These are phyloP conservation scores for Pseudozyma sp. DNA, from an alignment of 1,284 basidiomycete genomes.

Conservation along the genomic window DNA sequence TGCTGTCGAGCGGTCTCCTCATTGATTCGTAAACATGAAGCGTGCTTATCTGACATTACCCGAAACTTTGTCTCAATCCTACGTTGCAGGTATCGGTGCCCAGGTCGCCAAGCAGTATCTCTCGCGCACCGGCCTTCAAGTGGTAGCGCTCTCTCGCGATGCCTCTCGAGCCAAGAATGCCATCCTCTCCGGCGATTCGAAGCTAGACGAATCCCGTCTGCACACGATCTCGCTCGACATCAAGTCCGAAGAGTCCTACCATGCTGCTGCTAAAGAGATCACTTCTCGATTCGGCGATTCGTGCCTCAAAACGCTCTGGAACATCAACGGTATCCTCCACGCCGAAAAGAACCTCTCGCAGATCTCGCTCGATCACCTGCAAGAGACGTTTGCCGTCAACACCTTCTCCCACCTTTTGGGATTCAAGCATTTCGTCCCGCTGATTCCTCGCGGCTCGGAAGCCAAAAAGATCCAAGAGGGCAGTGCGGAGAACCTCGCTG, in stretches of 20 bases:
- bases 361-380: slow-evolving; percentile 71
- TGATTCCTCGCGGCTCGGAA: slow-evolving; percentile 68
- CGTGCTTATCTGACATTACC: not conserved
- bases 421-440: slow-evolving; percentile 72
- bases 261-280: slow-evolving; percentile 68
- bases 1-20: too few species aligned
- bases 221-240: slow-evolving; percentile 70
- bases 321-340: slow-evolving; percentile 72
- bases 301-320: slow-evolving; percentile 70
- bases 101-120: slow-evolving; percentile 65
- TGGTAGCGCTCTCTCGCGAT: slow-evolving; percentile 71
- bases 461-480: slow-evolving; percentile 46
- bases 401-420: slow-evolving; percentile 71
- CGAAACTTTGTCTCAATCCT: not conserved
- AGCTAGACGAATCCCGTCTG: slow-evolving; percentile 62
- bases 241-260: slow-evolving; percentile 69
- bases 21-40: not conserved
- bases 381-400: slow-evolving; percentile 71
- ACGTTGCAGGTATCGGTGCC: slow-evolving; percentile 48
- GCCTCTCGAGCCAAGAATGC: slow-evolving; percentile 61
- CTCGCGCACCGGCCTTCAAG: slow-evolving; percentile 68
- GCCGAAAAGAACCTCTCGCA: slow-evolving; percentile 75
- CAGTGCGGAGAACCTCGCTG: slow-evolving; percentile 48
- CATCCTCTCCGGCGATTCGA: slow-evolving; percentile 56
- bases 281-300: slow-evolving; percentile 69